These are phyloP conservation scores for Kockovaella imperatae DNA, from an alignment of 768 basidiomycete species.

Conservation along the genomic window DNA sequence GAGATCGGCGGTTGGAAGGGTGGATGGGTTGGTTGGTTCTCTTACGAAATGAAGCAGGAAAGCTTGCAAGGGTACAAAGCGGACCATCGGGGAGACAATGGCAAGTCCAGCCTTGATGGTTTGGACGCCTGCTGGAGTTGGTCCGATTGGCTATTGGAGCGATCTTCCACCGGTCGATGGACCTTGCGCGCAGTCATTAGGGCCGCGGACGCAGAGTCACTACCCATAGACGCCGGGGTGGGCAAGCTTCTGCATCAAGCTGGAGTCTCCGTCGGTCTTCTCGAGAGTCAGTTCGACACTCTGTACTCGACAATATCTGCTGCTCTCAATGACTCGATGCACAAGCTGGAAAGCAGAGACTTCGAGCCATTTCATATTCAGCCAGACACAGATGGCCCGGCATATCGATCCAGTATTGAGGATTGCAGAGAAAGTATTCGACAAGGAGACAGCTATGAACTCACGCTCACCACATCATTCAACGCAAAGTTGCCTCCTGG, in stretches of 20 bases:
- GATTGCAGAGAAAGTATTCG: constrained; percentile 65
- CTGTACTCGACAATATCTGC: too few species aligned
- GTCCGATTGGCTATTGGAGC: constrained; percentile 29
- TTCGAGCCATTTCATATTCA: too few species aligned
- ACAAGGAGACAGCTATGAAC: constrained; percentile 84
- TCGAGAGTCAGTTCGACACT: constrained; percentile 6
- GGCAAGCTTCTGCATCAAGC: constrained; percentile 22
- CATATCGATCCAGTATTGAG: constrained; percentile 63
- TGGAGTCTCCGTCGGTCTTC: constrained; percentile 13
- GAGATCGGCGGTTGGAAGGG: constrained; percentile 27
- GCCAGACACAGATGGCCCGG: constrained; percentile 16
- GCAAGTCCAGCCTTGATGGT: not conserved
- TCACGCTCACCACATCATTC: constrained; percentile 65
- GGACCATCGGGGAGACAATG: constrained; percentile 1
- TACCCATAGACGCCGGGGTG: constrained; percentile 3
- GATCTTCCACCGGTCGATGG: constrained; percentile 31
- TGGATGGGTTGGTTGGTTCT: constrained; percentile 46
- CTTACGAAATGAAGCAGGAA: constrained; percentile 46
- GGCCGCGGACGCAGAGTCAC: not conserved
- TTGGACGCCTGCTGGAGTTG: constrained; percentile 43
- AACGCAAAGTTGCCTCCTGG: constrained; percentile 47
- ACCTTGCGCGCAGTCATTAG: constrained; percentile 27
- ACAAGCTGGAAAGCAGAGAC: not conserved
- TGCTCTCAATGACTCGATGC: not conserved
- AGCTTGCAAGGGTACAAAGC: constrained; percentile 41